A percentile compares a stretch with the other conserved stretches of the same genome.
phyloP scores from a whole-genome alignment of 108 stramenopile genomes.

The Conticribra weissflogii region DNA sequence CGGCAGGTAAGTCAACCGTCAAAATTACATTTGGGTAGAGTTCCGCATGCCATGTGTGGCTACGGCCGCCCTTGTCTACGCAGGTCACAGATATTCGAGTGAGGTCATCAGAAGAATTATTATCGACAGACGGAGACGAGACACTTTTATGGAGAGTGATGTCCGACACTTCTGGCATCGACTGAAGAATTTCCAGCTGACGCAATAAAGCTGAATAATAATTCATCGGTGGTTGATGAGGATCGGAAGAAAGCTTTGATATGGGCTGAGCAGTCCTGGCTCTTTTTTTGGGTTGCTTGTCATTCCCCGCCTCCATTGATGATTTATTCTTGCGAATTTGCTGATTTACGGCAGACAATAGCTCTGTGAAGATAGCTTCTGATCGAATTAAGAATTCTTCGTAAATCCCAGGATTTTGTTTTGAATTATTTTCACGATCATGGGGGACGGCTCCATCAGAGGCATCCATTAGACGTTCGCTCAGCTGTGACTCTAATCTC shows the following conservation, averaged over 20 bases:
- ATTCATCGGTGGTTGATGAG: slow-evolving; percentile 31
- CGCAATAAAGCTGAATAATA: slow-evolving; percentile 38
- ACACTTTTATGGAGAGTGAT: slow-evolving; percentile 29
- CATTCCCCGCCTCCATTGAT: neutral
- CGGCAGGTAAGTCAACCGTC: slow-evolving; percentile 41
- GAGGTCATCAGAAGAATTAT: slow-evolving; percentile 21
- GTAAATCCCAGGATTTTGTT: slow-evolving; percentile 4
- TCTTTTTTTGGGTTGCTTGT: neutral
- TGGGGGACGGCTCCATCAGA: slow-evolving; percentile 22
- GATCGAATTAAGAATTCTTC: slow-evolving; percentile 48
- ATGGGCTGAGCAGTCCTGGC: slow-evolving; percentile 3
- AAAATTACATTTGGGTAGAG: slow-evolving; percentile 38
- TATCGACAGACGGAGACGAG: neutral
- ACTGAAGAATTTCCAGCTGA: slow-evolving; percentile 34
- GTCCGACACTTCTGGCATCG: slow-evolving; percentile 35
- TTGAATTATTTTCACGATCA: neutral
- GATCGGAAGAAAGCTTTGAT: neutral
- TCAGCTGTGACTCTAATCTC: slow-evolving; percentile 29
- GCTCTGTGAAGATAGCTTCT: slow-evolving; percentile 41
- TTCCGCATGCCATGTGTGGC: slow-evolving; percentile 52
- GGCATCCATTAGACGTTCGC: slow-evolving; percentile 49
- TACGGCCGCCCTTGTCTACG: slow-evolving; percentile 27
- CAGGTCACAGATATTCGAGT: slow-evolving; percentile 47
- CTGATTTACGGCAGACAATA: slow-evolving; percentile 40
- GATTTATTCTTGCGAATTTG: slow-evolving; percentile 34